Evolutionary conservation across 2,329 filamentous ascomycete genomes (phyloP).

Genomic region (Ascochyta clinopodiicola): DNA sequence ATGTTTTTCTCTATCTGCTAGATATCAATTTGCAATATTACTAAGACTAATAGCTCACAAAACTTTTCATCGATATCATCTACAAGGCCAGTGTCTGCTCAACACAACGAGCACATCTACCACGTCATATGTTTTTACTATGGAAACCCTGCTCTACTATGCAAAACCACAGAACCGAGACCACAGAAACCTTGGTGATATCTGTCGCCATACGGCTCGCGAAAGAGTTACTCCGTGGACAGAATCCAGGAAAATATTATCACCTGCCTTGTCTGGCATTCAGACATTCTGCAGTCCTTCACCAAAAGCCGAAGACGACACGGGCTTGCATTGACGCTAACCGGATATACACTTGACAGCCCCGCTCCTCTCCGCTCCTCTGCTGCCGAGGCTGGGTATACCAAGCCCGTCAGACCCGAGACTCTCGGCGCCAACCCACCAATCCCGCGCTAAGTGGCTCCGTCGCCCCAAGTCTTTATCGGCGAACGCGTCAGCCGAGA

Average conservation of each 20-base stretch:
- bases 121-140: too few species aligned
- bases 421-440: conserved; percentile 22
- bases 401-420: conserved; percentile 24
- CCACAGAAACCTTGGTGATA: not conserved
- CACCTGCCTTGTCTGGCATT: not conserved
- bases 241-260: not conserved
- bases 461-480: conserved; percentile 1
- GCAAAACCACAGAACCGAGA: not conserved
- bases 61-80: not conserved
- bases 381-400: conserved; percentile 23
- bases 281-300: not conserved
- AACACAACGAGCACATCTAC: too few species aligned
- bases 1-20: conserved; percentile 19
- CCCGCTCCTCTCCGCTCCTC: conserved; percentile 34
- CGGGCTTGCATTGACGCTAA: conserved; percentile 6
- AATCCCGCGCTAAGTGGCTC: conserved; percentile 9
- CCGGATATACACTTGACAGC: not conserved
- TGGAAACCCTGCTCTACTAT: not conserved
- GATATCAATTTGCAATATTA: conserved; percentile 20
- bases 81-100: too few species aligned
- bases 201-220: not conserved
- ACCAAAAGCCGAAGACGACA: not conserved
- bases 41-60: not conserved
- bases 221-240: not conserved
- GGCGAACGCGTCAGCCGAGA: conserved; percentile 35